Evolutionary conservation across 148 eudicot genomes (phyloP).

Genomic region (Beta vulgaris): DNA sequence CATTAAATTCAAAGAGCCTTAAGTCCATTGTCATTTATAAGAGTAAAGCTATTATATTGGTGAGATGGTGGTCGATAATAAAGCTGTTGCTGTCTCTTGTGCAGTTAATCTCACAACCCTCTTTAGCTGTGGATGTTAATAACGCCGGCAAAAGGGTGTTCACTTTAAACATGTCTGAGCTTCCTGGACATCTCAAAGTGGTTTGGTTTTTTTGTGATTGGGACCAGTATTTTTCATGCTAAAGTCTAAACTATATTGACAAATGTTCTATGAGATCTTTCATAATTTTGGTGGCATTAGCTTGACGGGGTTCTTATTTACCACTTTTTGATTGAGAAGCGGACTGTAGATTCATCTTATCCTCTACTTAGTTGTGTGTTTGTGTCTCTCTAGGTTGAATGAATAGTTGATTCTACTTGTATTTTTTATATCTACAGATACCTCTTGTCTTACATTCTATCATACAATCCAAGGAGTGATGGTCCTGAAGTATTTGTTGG

Average conservation of each 20-base stretch:
- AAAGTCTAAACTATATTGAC: background rate
- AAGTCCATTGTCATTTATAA: background rate
- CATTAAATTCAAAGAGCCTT: background rate
- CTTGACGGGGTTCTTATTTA: background rate
- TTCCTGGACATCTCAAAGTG: background rate
- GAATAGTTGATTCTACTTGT: conserved; percentile 11
- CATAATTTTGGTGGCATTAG: background rate
- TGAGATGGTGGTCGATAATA: background rate
- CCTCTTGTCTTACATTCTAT: conserved; percentile 60
- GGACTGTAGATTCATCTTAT: background rate
- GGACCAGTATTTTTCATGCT: background rate
- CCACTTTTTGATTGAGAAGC: background rate
- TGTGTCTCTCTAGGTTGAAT: background rate
- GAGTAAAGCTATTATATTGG: background rate
- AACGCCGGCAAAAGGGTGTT: background rate
- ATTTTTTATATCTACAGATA: conserved; percentile 46
- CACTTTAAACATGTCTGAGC: background rate
- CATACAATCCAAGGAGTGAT: conserved; percentile 38
- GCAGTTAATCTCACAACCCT: background rate
- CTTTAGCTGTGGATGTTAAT: background rate
- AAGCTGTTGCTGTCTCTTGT: background rate
- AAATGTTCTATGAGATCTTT: background rate
- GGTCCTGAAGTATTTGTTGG: conserved; percentile 40
- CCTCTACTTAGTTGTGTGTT: background rate
- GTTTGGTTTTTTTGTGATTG: background rate